Evolutionary conservation across 2,329 filamentous ascomycete species (phyloP), one percentile per base, ranked within the genome.

Genomic region (Macrophomina pseudophaseolina): DNA sequence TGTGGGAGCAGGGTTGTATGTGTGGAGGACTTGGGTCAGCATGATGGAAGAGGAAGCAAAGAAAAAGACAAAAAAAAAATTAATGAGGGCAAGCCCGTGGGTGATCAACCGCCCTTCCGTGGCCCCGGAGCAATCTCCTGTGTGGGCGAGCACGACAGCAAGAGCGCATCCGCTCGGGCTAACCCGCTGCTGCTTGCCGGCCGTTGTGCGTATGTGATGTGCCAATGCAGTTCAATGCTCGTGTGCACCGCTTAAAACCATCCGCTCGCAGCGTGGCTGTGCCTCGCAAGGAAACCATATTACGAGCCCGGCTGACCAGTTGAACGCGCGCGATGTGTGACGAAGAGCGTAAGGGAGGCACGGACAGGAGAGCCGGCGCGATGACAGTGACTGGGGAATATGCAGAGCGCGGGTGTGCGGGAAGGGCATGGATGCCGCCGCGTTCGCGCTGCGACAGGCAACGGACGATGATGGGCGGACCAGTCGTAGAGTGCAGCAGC

Each of bases 41-140:
- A 60, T 14, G 30, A 60, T 28, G 16, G 32, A 30, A 12, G 35
- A 38, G 7, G 35, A 38, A 38, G 35, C 7, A 7, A 38, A 8
- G 6, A 12, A 7, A 38, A 38, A 38, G 11, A 38, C 1, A 38
- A 38, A 38, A 38, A 12, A 23, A 23, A 23, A 23, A 23, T 23
- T 23, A 23, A 23, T 23, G 23, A 23, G 23, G 23, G 48, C 7
- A 23, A 48, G 38, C 35, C 28, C 40, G 5, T 16, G 16, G 58
- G 44, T 48, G 58, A 62, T 62, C 42, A 48, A 16, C 23, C 23
- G 23, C 28, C 32, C 42, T 48, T 28, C 52, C 33, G 33, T 32
- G 33, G 44, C 58, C 56, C 56, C 58, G 58, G 58, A 62, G 58
- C 58, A 62, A 62, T 62, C 58, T 62, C 58, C 58, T 62, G 58